These are phyloP conservation scores for Juglanconis oblonga DNA, from an alignment of 2,329 filamentous ascomycete genomes.

Conservation along the genomic window DNA sequence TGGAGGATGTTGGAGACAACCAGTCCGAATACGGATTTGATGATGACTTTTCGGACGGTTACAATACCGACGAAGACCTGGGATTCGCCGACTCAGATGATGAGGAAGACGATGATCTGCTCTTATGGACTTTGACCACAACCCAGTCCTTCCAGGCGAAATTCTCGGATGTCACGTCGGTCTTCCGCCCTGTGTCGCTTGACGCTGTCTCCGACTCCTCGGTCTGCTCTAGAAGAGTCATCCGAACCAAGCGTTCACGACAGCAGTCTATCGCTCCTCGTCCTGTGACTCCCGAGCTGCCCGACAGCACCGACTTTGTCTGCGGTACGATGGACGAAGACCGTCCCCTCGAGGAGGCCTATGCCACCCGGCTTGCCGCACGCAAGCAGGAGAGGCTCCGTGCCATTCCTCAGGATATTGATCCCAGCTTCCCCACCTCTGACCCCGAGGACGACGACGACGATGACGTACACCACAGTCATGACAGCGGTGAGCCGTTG, in stretches of 20 bases:
- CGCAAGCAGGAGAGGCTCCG: constrained; percentile 79
- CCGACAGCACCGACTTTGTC: constrained; percentile 98
- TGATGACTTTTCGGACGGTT: constrained; percentile 59
- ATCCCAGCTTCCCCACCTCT: constrained; percentile 93
- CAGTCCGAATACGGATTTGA: constrained; percentile 60
- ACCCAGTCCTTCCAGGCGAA: constrained; percentile 34
- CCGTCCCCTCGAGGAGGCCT: constrained; percentile 88
- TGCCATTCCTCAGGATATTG: constrained; percentile 89
- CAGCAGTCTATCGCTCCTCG: constrained; percentile 53
- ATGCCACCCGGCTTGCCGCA: constrained; percentile 79
- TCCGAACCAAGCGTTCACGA: constrained; percentile 19
- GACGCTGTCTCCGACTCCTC: constrained; percentile 59
- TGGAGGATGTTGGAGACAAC: constrained; percentile 50
- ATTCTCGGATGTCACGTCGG: constrained; percentile 33
- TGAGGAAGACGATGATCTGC: constrained; percentile 66
- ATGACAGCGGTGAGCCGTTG: constrained; percentile 64
- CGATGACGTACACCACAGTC: constrained; percentile 58
- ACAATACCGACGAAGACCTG: constrained; percentile 71
- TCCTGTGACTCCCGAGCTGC: constrained; percentile 74
- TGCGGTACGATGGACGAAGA: constrained; percentile 97
- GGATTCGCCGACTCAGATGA: constrained; percentile 69
- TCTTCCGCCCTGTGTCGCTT: constrained; percentile 38
- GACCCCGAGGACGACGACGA: constrained; percentile 86
- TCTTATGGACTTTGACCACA: constrained; percentile 46
- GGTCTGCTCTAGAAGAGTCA: constrained; percentile 40